Conservation (phyloP, 345 rosid species). For the Theobroma cacao region DNA sequence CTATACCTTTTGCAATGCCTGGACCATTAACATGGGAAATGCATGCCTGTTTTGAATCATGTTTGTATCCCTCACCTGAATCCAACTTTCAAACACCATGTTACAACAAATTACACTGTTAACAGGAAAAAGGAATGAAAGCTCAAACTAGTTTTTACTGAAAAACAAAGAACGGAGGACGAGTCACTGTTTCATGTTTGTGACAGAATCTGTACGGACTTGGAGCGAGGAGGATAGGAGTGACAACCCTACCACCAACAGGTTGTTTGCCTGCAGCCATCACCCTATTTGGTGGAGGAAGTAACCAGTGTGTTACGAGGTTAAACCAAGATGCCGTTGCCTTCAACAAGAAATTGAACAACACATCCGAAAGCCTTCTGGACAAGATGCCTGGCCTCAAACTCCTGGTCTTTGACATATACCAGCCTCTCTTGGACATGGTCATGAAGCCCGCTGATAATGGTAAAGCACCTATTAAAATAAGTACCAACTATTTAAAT, state of each 20-base stretch:
- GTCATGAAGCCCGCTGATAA: conserved; percentile 54
- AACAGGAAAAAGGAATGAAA: background rate
- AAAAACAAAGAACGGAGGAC: background rate
- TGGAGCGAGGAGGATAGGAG: conserved; percentile 85
- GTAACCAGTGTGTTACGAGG: conserved; percentile 62
- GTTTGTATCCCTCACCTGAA: background rate
- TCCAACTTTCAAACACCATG: background rate
- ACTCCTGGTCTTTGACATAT: conserved; percentile 72
- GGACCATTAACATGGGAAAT: background rate
- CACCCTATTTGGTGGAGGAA: conserved; percentile 76
- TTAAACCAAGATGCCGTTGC: conserved; percentile 67
- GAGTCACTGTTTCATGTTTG: conserved; percentile 22
- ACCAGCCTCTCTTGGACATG: conserved; percentile 76
- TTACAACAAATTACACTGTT: background rate
- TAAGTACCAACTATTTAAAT: background rate
- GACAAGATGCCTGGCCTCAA: conserved; percentile 64
- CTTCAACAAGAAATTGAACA: conserved; percentile 71
- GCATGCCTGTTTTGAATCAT: background rate
- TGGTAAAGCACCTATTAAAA: conserved; percentile 43
- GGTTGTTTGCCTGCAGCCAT: conserved; percentile 93
- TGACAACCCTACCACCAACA: conserved; percentile 73
- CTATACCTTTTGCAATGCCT: background rate
- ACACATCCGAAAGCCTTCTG: conserved; percentile 52
- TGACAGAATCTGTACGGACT: conserved; percentile 65
- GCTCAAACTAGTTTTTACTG: background rate